phyloP scores from a whole-genome alignment of 805 yeast species.

The Kregervanrija delftensis region DNA sequence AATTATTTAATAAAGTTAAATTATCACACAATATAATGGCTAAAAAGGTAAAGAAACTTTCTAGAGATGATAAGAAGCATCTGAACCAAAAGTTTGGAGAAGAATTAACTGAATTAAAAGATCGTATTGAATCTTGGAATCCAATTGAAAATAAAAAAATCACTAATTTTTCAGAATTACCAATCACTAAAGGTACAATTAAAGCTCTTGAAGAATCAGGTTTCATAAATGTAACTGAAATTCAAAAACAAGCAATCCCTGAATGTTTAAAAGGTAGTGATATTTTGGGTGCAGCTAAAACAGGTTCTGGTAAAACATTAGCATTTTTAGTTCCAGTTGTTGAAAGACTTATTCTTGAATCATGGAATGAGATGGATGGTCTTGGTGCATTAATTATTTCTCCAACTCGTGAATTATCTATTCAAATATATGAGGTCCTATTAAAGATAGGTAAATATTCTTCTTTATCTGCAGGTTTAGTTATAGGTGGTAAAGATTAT shows the following conservation, averaged over 20 bases:
- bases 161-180: constrained; percentile 67
- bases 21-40: constrained; percentile 17
- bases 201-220: constrained; percentile 75
- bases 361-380: constrained; percentile 81
- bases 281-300: constrained; percentile 80
- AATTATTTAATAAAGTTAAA: background rate
- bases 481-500: constrained; percentile 90
- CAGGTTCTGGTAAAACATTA: constrained; percentile 87
- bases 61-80: constrained; percentile 24
- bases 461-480: constrained; percentile 79
- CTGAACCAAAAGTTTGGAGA: constrained; percentile 26
- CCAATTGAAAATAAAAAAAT: constrained; percentile 28
- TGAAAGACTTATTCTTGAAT: constrained; percentile 58
- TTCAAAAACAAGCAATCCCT: constrained; percentile 76
- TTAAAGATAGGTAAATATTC: constrained; percentile 72
- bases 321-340: constrained; percentile 80
- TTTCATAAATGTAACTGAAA: constrained; percentile 74
- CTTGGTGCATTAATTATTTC: constrained; percentile 85
- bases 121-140: constrained; percentile 49
- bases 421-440: constrained; percentile 84
- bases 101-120: constrained; percentile 37
- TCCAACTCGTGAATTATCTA: constrained; percentile 88
- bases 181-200: constrained; percentile 56
- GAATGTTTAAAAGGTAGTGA: constrained; percentile 71
- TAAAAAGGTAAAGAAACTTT: constrained; percentile 20